Evolutionary conservation across 495 filamentous ascomycete genomes (phyloP), one percentile per base, ranked within the genome.

Genomic region (Parathielavia appendiculata): DNA sequence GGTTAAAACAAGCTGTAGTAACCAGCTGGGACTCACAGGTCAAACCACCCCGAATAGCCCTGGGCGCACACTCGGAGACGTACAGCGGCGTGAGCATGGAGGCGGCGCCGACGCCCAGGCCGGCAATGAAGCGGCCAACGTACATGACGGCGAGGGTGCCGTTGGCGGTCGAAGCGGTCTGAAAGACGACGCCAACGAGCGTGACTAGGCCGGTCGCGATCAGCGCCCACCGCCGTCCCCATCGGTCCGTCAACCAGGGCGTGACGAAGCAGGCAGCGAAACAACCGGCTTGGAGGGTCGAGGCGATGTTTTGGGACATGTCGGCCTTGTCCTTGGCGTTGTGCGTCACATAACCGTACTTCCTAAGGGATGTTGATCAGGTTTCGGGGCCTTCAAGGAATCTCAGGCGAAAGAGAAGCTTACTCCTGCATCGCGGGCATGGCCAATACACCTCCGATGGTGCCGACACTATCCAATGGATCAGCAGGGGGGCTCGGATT

Each of bases 21-120:
- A n/a, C n/a, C n/a, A n/a, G n/a, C n/a, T n/a, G n/a, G n/a, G 35
- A 51, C 84, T 85, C 26, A 30, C 26, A 30, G 30, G 84, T 88
- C 38, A 90, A 71, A 19, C 80, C 80, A 32, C 86, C 86, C 46
- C 86, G 86, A 61, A 89, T 88, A 38, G 83, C 84, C 45, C 86
- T 76, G 5, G 87, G 86, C 12, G 86, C 85, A 54, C 86, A 88
- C 62, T 90, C 87, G 32, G 76, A 75, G 20, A 80, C 73, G 43
- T 78, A 78, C 32, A 84, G 73, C 13, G 84, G 84, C 41, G 80
- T 82, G 54, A 87, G 72, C 81, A 86, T 85, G 20, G 81, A 82
- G 26, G 83, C 83, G 44, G 77, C 81, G 22, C 85, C 85, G 60
- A 87, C 79, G 30, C 85, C 85, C 19, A 89, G 66, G 19, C 87